Percentiles rank a stretch among this genome's conserved stretches.
Conservation (phyloP, 495 filamentous ascomycete species). For the Aspergillus ostianus region DNA sequence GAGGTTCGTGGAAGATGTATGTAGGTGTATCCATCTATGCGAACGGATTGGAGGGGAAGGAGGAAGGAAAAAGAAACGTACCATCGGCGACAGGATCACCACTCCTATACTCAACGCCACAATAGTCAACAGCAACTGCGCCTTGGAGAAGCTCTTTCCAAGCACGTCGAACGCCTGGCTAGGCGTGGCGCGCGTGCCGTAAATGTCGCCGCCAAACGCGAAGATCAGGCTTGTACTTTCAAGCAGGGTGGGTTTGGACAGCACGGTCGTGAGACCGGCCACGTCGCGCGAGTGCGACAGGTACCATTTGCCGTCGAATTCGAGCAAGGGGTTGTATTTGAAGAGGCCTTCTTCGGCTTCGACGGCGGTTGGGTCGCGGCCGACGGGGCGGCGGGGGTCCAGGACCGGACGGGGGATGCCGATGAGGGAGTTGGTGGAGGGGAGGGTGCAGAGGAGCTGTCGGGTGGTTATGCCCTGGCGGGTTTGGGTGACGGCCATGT, state of each 20-base stretch:
- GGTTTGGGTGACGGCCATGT: slow-evolving; percentile 82
- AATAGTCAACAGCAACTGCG: slow-evolving; percentile 81
- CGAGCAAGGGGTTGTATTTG: slow-evolving; percentile 69
- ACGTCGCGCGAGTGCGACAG: slow-evolving; percentile 83
- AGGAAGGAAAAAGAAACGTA: slow-evolving; percentile 41
- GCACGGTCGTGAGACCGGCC: slow-evolving; percentile 66
- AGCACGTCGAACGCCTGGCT: slow-evolving; percentile 88
- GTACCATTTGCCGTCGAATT: slow-evolving; percentile 80
- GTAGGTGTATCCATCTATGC: too few relatives aligned
- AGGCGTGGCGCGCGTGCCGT: slow-evolving; percentile 78
- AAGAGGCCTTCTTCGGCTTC: slow-evolving; percentile 84
- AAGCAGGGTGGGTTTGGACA: slow-evolving; percentile 72
- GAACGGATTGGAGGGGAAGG: too few relatives aligned
- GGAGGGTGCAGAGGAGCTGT: slow-evolving; percentile 74
- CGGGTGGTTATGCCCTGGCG: slow-evolving; percentile 89
- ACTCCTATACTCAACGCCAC: slow-evolving; percentile 73
- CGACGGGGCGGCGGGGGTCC: slow-evolving; percentile 85
- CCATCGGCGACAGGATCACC: slow-evolving; percentile 77
- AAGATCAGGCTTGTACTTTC: slow-evolving; percentile 93
- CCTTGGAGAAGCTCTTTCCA: slow-evolving; percentile 87
- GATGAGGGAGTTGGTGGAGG: slow-evolving; percentile 67
- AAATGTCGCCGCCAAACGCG: slow-evolving; percentile 84
- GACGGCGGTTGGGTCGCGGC: slow-evolving; percentile 72
- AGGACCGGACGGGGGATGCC: slow-evolving; percentile 75
- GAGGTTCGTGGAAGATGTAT: background rate